Base-by-base conservation (phyloP, 2,329 filamentous ascomycete genomes). In the Incumbomyces lentus region DNA sequence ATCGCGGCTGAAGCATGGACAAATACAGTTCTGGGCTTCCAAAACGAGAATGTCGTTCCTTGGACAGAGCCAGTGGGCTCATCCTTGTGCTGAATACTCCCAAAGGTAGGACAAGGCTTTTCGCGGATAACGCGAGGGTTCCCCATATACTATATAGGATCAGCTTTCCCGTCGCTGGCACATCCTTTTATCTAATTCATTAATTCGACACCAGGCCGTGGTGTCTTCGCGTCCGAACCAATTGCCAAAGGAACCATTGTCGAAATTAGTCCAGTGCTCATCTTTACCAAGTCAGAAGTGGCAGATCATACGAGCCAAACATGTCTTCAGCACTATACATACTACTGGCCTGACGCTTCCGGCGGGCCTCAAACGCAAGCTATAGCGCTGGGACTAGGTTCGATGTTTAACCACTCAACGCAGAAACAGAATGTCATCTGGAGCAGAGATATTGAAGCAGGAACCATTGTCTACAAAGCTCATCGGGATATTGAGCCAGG, bases 351-450 rank as follows among this genome's bases (percentile, higher is more conserved):
- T 5, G 52, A 54, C 16, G 32, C 47, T 30, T 40, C 49, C 26
- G 46, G 58, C 58, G 13, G 57, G 48, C 40, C 55, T 53, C 47
- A 63, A 59, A 46, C 65, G 64, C 73, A 76, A 59, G 73, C 73
- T 8, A 59, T 76, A 1, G 64, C 74, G 11, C 64, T 76, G 22
- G 73, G 73, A 3, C 62, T 76, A 0, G 73, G 73, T 16, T 70
- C 66, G 35, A 72, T 76, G 68, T 76, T 76, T 63, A 76, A 76
- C 49, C 73, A 76, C 54, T 73, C 71, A 1, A 62, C 60, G 0
- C 46, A 37, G 19, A 52, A 65, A 13, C 73, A 75, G 50, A 76
- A 76, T 52, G 68, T 76, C 2, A 69, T 65, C 3, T 76, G 72
- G 71, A 64, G 64, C 44, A 63, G 72, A 14, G 68, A 76, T 53